A percentile compares a stretch with the other conserved stretches of the same genome.
Conservation (phyloP, 108 stramenopile genomes). For the Heterococcus sp. region DNA sequence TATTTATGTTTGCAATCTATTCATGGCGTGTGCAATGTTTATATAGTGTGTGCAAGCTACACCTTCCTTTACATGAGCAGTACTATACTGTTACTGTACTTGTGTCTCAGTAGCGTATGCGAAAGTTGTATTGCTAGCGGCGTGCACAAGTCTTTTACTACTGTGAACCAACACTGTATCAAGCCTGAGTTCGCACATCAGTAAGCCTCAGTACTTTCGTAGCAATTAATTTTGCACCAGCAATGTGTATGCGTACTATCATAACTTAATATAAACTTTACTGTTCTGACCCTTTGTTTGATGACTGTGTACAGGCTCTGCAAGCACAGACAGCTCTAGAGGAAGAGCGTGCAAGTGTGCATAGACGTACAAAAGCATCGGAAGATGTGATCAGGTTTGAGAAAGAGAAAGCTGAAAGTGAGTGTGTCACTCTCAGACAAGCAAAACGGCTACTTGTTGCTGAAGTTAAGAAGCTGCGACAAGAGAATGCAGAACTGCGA, state of each 20-base stretch:
- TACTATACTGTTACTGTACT: too few species aligned
- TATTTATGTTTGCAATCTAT: too few species aligned
- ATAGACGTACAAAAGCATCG: not conserved
- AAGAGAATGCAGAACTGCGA: not conserved
- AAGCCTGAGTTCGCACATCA: too few species aligned
- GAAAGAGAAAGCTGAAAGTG: constrained; percentile 22
- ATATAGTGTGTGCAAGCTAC: not conserved
- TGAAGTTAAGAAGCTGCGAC: constrained; percentile 43
- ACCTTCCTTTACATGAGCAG: too few species aligned
- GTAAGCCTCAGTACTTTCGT: not conserved
- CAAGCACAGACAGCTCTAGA: not conserved
- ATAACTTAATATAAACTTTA: not conserved
- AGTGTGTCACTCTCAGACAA: constrained; percentile 10
- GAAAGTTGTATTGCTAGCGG: too few species aligned
- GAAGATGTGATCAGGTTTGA: constrained; percentile 44
- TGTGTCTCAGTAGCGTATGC: too few species aligned
- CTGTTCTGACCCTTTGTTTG: not conserved
- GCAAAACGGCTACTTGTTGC: constrained; percentile 27
- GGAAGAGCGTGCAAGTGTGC: constrained; percentile 1
- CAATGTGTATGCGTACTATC: not conserved
- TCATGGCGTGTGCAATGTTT: not conserved
- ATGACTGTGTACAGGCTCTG: not conserved
- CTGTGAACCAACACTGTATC: too few species aligned
- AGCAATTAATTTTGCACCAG: not conserved
- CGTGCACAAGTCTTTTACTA: too few species aligned